These are phyloP conservation scores for Lumnitzera racemosa DNA, from an alignment of 345 rosid genomes.

Conservation along the genomic window DNA sequence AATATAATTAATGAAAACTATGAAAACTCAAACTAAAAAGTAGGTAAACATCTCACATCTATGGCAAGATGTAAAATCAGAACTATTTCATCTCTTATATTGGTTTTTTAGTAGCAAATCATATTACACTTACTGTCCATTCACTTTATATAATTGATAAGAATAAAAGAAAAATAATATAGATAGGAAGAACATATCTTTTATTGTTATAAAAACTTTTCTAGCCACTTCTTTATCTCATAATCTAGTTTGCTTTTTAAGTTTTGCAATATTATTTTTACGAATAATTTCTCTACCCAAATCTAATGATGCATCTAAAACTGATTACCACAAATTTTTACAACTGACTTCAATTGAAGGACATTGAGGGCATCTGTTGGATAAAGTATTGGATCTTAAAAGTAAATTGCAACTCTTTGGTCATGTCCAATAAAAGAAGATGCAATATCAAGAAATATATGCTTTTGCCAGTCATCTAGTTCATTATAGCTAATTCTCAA, in stretches of 20 bases:
- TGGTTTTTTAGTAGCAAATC: too few species aligned
- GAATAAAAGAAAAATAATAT: neutral
- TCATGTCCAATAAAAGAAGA: slow-evolving; percentile 8
- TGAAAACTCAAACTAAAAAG: too few species aligned
- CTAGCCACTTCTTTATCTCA: neutral
- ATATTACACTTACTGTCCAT: too few species aligned
- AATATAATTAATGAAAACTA: too few species aligned
- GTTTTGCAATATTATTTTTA: neutral
- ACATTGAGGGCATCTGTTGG: neutral
- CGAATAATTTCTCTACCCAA: slow-evolving; percentile 5
- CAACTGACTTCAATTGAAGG: neutral
- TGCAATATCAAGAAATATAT: slow-evolving; percentile 11
- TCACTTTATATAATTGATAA: neutral
- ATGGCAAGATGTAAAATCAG: too few species aligned
- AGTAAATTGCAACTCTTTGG: neutral
- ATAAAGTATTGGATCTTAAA: neutral
- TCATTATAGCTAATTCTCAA: slow-evolving; percentile 7
- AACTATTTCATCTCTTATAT: too few species aligned
- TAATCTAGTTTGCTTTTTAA: neutral
- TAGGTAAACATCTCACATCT: too few species aligned
- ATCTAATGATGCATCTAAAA: slow-evolving; percentile 8
- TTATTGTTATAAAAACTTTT: neutral
- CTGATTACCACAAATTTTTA: neutral
- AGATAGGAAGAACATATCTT: neutral
- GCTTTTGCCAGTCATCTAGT: neutral